These are phyloP conservation scores for Gracilaria vermiculophylla DNA, from an alignment of 23 red algal genomes.

Conservation along the genomic window DNA sequence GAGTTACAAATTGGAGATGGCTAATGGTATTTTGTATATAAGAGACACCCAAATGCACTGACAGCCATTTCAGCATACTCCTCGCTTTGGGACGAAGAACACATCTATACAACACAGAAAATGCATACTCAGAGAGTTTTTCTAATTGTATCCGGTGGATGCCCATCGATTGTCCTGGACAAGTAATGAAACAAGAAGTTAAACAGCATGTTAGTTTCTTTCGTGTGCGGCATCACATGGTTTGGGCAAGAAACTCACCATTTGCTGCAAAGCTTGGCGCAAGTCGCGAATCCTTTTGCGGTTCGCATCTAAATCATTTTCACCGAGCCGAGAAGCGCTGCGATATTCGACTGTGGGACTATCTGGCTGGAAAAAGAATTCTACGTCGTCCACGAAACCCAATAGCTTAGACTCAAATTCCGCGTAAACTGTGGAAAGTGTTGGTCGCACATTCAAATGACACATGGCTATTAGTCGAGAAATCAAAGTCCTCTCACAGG, in stretches of 20 bases:
- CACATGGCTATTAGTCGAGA: not conserved
- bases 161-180: slow-evolving; percentile 56
- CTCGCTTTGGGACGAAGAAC: no score
- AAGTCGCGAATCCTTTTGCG: slow-evolving; percentile 67
- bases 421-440: slow-evolving; percentile 17
- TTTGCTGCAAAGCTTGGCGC: slow-evolving; percentile 66
- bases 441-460: not conserved
- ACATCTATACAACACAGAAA: not conserved
- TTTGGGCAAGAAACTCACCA: not conserved
- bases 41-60: not conserved
- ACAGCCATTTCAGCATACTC: no score
- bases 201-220: not conserved
- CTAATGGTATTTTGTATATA: not conserved
- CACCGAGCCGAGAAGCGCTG: slow-evolving; percentile 62
- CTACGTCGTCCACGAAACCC: slow-evolving; percentile 79
- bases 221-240: not conserved
- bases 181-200: not conserved
- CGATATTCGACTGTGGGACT: slow-evolving; percentile 66
- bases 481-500: not conserved
- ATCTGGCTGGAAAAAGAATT: slow-evolving; percentile 76
- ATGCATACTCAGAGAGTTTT: no score
- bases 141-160: slow-evolving; percentile 55
- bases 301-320: slow-evolving; percentile 69
- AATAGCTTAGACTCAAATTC: slow-evolving; percentile 56
- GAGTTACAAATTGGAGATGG: not conserved